These are phyloP conservation scores for Cicer yamashitae DNA, from an alignment of 306 rosid genomes.

Conservation along the genomic window DNA sequence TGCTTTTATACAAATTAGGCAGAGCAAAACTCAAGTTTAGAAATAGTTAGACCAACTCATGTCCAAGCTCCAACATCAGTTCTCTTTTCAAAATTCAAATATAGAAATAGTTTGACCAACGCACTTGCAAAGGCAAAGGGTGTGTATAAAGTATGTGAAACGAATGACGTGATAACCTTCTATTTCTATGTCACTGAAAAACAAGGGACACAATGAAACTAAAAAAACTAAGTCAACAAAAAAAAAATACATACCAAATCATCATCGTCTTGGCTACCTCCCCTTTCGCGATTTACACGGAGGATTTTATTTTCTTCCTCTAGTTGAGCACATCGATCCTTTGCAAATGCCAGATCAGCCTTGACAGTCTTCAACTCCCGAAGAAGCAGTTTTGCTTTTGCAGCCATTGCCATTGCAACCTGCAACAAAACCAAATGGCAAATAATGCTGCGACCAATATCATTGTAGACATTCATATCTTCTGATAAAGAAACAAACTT, in stretches of 20 bases:
- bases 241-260: slow-evolving; percentile 70
- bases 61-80: neutral
- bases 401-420: slow-evolving; percentile 99
- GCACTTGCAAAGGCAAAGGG: neutral
- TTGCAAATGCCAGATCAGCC: slow-evolving; percentile 97
- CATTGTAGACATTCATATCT: slow-evolving; percentile 8
- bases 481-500: neutral
- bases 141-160: slow-evolving; percentile 32
- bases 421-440: slow-evolving; percentile 51
- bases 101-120: slow-evolving; percentile 17
- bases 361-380: slow-evolving; percentile 98
- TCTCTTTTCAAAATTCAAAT: neutral
- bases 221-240: neutral
- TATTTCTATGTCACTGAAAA: slow-evolving; percentile 3
- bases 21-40: neutral
- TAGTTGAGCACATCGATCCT: slow-evolving; percentile 96
- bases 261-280: slow-evolving; percentile 88
- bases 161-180: slow-evolving; percentile 28
- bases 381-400: slow-evolving; percentile 95
- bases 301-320: slow-evolving; percentile 93
- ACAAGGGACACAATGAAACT: neutral
- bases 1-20: slow-evolving; percentile 6
- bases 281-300: slow-evolving; percentile 88
- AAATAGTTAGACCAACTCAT: slow-evolving; percentile 16
- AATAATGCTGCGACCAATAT: slow-evolving; percentile 43